Conservation (phyloP, 1,139 yeast species). For the Candida frijolesensis region DNA sequence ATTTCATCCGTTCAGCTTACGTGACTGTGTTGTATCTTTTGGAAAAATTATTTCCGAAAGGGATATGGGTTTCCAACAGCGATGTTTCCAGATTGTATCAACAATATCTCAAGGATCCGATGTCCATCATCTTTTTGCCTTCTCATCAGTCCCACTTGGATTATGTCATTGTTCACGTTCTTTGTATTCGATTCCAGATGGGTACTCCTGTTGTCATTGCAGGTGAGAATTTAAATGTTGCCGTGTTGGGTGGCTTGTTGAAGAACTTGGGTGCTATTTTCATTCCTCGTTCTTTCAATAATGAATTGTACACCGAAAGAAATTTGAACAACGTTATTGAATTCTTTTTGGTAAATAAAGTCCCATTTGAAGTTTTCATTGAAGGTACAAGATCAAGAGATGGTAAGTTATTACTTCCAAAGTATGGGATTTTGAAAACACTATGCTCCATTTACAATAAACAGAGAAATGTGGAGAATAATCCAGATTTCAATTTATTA, state of each 20-base stretch:
- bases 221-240: slow-evolving; percentile 69
- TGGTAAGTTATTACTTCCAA: slow-evolving; percentile 65
- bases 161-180: slow-evolving; percentile 61
- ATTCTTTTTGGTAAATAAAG: slow-evolving; percentile 51
- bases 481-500: slow-evolving; percentile 42
- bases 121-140: slow-evolving; percentile 47
- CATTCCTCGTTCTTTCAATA: slow-evolving; percentile 48
- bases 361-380: slow-evolving; percentile 62
- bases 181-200: slow-evolving; percentile 58
- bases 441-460: slow-evolving; percentile 48
- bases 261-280: slow-evolving; percentile 50
- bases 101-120: slow-evolving; percentile 40
- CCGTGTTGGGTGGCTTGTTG: slow-evolving; percentile 53
- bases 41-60: slow-evolving; percentile 45
- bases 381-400: slow-evolving; percentile 72
- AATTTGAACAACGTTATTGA: slow-evolving; percentile 59
- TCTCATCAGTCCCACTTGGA: slow-evolving; percentile 70
- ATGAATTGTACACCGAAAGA: slow-evolving; percentile 58
- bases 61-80: slow-evolving; percentile 42
- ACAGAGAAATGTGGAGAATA: slow-evolving; percentile 45
- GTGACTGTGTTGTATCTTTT: slow-evolving; percentile 39
- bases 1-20: slow-evolving; percentile 38
- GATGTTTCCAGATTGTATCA: slow-evolving; percentile 35
- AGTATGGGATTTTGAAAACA: slow-evolving; percentile 62
- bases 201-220: slow-evolving; percentile 66